Percentiles rank a stretch among this genome's conserved stretches.
These are phyloP conservation scores for Linnemannia hyalina DNA, from an alignment of 192 early-diverging fungal species.

Conservation along the genomic window DNA sequence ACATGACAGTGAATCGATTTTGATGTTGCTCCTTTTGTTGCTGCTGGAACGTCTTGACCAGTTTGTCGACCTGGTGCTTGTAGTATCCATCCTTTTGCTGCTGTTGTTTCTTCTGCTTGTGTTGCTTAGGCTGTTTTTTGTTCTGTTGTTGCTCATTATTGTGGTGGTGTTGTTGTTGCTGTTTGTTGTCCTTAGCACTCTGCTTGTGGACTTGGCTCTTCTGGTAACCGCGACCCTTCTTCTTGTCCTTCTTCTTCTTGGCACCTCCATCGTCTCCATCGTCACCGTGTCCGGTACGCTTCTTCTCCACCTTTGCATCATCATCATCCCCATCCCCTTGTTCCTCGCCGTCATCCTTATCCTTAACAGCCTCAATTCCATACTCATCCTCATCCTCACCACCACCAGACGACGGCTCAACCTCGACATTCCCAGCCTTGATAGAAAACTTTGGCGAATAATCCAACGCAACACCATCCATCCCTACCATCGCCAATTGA, in stretches of 20 bases:
- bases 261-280: neutral
- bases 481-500: neutral
- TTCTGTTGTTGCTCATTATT: neutral
- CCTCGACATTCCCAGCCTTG: neutral
- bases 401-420: neutral
- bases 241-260: neutral
- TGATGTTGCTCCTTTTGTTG: neutral
- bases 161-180: neutral
- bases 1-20: neutral
- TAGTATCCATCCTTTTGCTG: neutral
- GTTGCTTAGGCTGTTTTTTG: neutral
- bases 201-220: neutral
- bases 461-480: constrained; percentile 7
- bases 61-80: neutral
- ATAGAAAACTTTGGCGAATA: neutral
- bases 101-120: neutral
- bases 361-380: neutral
- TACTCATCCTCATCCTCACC: neutral
- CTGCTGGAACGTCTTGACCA: neutral
- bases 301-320: neutral
- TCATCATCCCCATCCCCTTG: neutral
- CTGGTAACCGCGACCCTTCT: neutral
- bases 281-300: neutral
- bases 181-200: too few species aligned
- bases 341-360: neutral